These are phyloP conservation scores for Cymbopogon citratus DNA, from an alignment of 176 grass and related monocot genomes.

Conservation along the genomic window DNA sequence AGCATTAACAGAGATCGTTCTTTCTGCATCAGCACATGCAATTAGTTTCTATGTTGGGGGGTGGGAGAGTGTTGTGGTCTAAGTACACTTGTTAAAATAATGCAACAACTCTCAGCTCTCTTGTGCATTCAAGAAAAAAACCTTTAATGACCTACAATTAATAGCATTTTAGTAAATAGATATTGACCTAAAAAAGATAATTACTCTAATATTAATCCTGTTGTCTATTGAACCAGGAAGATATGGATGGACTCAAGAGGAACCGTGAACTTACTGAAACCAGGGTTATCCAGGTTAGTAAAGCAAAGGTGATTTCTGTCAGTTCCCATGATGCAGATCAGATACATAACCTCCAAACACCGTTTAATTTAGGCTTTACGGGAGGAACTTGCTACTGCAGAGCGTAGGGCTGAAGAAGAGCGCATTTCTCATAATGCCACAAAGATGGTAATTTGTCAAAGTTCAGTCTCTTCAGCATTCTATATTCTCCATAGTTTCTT, in stretches of 20 bases:
- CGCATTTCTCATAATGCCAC: conserved; percentile 93
- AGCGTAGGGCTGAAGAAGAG: conserved; percentile 95
- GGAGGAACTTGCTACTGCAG: conserved; percentile 81
- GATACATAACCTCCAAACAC: conserved; percentile 19
- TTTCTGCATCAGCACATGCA: neutral
- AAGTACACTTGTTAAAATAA: neutral
- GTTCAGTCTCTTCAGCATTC: conserved; percentile 1
- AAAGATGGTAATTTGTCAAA: conserved; percentile 65
- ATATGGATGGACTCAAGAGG: conserved; percentile 77
- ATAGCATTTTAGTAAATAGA: neutral
- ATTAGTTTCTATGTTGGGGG: too few relatives aligned
- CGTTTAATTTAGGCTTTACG: conserved; percentile 69
- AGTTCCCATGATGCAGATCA: conserved; percentile 17
- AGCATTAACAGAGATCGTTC: neutral
- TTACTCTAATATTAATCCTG: neutral
- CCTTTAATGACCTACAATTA: neutral
- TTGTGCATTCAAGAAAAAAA: neutral
- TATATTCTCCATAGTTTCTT: conserved; percentile 17
- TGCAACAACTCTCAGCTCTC: neutral
- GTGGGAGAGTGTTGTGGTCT: neutral
- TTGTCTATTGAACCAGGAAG: conserved; percentile 69
- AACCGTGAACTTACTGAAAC: conserved; percentile 95
- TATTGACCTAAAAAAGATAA: neutral
- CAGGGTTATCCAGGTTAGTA: conserved; percentile 87
- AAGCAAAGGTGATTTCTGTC: conserved; percentile 3